phyloP scores from a whole-genome alignment of 345 rosid genomes.

The Syzygium grande region DNA sequence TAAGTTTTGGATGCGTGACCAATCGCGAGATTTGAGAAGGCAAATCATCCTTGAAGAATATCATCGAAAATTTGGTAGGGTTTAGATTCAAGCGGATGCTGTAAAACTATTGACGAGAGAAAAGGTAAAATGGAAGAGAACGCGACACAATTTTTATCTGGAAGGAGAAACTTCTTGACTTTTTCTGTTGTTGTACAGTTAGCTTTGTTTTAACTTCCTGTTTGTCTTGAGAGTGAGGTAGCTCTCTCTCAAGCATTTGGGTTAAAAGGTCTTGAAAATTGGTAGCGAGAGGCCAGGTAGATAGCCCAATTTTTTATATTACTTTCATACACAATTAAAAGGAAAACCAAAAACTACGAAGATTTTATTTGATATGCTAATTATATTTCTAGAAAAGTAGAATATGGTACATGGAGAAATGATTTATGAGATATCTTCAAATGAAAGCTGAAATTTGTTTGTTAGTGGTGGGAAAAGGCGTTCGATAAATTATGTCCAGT shows the following conservation, averaged over 20 bases:
- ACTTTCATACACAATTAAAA: too few species aligned
- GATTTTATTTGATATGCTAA: too few species aligned
- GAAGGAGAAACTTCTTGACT: background rate
- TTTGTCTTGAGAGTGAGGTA: background rate
- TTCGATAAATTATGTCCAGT: too few species aligned
- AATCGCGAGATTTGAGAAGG: background rate
- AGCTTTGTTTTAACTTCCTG: background rate
- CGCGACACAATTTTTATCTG: too few species aligned
- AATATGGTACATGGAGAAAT: too few species aligned
- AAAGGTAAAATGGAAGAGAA: too few species aligned
- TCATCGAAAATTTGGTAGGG: background rate
- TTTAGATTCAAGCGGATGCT: background rate
- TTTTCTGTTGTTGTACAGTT: background rate
- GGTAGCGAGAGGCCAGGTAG: too few species aligned
- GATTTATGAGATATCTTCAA: too few species aligned
- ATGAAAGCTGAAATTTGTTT: accelerated
- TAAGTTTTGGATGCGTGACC: background rate
- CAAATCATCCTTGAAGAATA: background rate
- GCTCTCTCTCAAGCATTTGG: background rate
- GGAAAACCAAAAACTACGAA: too few species aligned
- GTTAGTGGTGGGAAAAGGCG: too few species aligned
- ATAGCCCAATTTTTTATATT: too few species aligned
- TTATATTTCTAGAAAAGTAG: too few species aligned
- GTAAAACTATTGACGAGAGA: background rate
- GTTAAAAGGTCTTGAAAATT: background rate